Conservation (phyloP, 164 flowering plant species). For the Cinnamomum chago region DNA sequence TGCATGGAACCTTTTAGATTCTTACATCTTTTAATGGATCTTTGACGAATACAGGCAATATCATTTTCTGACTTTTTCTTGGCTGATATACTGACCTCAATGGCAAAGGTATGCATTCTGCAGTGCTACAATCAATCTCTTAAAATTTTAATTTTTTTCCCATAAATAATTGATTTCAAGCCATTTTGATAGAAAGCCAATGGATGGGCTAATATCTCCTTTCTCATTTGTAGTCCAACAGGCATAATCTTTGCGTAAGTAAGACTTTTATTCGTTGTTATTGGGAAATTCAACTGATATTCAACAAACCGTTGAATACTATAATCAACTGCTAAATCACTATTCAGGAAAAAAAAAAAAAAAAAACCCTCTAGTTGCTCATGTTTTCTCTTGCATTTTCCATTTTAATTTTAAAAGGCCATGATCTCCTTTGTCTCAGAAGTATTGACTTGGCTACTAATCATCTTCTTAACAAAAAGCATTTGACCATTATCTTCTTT, state of each 20-base stretch:
- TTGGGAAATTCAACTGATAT: too few relatives aligned
- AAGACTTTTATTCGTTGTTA: too few relatives aligned
- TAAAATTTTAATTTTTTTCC: neutral
- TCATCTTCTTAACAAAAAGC: neutral
- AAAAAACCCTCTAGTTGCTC: neutral
- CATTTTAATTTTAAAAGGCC: neutral
- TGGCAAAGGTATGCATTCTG: constrained; percentile 71
- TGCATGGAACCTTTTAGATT: neutral
- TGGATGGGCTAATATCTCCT: neutral
- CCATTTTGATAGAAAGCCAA: neutral
- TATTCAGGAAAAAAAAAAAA: too few relatives aligned
- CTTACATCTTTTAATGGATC: neutral
- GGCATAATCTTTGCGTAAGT: neutral
- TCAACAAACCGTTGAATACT: too few relatives aligned
- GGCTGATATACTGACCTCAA: constrained; percentile 96
- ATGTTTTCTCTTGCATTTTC: neutral
- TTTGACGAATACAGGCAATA: constrained; percentile 60
- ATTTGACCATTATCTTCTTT: neutral
- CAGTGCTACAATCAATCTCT: neutral
- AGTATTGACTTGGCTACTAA: neutral
- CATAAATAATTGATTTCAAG: neutral
- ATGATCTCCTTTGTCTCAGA: neutral
- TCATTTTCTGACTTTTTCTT: constrained; percentile 90
- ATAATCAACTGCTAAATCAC: too few relatives aligned
- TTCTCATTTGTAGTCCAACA: neutral